Conservation (phyloP, 345 rosid species). For the Acer saccharum region DNA sequence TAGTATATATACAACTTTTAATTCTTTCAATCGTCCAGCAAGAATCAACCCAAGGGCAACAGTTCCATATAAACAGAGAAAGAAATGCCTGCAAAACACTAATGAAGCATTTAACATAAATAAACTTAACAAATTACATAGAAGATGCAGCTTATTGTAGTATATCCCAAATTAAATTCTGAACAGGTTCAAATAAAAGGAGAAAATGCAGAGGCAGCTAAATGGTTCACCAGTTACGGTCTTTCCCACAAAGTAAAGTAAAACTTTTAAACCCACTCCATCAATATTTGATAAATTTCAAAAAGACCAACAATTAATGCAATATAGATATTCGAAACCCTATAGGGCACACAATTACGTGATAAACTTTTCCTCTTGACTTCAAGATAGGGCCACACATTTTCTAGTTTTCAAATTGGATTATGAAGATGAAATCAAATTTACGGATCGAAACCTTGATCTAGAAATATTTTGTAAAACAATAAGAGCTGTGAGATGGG, state of each 20-base stretch:
- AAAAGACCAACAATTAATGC: neutral
- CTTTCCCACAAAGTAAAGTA: neutral
- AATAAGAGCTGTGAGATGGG: neutral
- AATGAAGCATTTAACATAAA: conserved; percentile 29
- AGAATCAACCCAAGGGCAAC: conserved; percentile 72
- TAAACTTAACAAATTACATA: conserved; percentile 6
- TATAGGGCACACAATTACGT: neutral
- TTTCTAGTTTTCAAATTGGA: neutral
- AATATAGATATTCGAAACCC: neutral
- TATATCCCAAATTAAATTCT: conserved; percentile 1
- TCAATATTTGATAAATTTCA: neutral
- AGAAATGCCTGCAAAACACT: conserved; percentile 71
- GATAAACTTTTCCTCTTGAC: too few relatives aligned
- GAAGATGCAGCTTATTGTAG: neutral
- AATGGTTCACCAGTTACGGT: conserved; percentile 4
- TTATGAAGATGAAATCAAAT: neutral
- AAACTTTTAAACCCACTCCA: neutral
- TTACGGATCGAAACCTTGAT: neutral
- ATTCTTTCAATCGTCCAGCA: conserved; percentile 70
- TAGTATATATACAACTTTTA: conserved; percentile 50
- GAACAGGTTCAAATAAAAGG: neutral
- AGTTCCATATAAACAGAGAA: conserved; percentile 73
- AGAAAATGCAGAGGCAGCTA: neutral
- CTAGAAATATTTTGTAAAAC: neutral
- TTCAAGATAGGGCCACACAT: neutral